These are phyloP conservation scores for Solanum neorickii DNA, from an alignment of 257 asterid genomes.

Conservation along the genomic window DNA sequence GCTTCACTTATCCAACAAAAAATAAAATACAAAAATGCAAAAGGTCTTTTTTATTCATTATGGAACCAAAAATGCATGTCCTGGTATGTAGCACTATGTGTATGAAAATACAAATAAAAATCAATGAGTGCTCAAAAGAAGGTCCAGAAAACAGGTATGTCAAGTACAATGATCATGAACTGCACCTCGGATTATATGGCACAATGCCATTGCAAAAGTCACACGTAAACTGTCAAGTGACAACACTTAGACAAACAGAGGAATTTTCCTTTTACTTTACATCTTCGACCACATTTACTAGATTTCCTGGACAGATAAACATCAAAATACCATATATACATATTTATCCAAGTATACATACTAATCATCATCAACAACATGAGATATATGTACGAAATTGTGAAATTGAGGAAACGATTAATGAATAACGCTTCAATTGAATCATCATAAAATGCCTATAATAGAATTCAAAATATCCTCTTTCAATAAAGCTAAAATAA, in stretches of 20 bases:
- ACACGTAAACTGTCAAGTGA: not conserved
- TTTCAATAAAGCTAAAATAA: not conserved
- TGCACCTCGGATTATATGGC: not conserved
- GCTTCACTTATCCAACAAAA: not conserved
- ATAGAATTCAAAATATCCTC: not conserved
- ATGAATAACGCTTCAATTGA: not conserved
- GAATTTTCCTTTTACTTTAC: not conserved
- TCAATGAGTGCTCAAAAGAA: not conserved
- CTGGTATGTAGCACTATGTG: not conserved
- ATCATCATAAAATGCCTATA: not conserved
- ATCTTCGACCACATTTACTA: not conserved
- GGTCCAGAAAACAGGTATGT: not conserved
- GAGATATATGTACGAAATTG: not conserved
- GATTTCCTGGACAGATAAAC: not conserved
- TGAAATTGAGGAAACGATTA: not conserved
- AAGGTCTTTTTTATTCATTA: not conserved
- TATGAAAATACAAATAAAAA: not conserved
- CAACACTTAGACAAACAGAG: not conserved
- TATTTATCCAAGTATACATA: not conserved
- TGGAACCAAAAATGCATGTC: not conserved
- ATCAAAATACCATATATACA: not conserved
- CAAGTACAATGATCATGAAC: not conserved
- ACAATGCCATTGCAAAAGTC: not conserved
- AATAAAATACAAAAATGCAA: not conserved
- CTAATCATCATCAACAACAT: not conserved